Conservation (phyloP, 176 grass and related monocot species). For the Oryza brachyantha region DNA sequence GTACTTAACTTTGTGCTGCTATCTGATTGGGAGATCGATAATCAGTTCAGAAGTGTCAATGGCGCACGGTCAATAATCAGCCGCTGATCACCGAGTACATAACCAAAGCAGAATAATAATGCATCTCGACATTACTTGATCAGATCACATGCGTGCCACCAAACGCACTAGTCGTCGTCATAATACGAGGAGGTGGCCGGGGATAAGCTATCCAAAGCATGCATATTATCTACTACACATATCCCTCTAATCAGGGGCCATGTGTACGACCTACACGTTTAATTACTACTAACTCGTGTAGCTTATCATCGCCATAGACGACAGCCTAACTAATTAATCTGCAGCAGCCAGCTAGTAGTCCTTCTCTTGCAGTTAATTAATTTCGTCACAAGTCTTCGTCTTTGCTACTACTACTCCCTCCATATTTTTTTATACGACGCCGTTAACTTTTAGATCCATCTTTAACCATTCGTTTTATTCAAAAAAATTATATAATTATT, state of each 20-base stretch:
- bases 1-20: background rate
- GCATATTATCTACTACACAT: no score
- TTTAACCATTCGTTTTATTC: no score
- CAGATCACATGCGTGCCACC: constrained; percentile 45
- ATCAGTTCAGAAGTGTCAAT: background rate
- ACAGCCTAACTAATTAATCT: background rate
- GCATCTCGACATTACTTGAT: background rate
- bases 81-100: background rate
- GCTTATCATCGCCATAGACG: background rate
- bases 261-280: background rate
- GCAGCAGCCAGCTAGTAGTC: background rate
- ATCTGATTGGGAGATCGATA: background rate
- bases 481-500: no score
- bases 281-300: background rate
- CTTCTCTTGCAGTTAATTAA: background rate
- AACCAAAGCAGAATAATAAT: no score
- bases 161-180: constrained; percentile 7
- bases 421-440: no score
- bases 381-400: background rate
- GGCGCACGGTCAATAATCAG: background rate
- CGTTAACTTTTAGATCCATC: no score
- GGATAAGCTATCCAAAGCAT: background rate
- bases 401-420: no score
- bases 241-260: constrained; percentile 42
- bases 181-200: background rate